Conservation (phyloP, 208 protist genomes). For the Crithidia expoeki region DNA sequence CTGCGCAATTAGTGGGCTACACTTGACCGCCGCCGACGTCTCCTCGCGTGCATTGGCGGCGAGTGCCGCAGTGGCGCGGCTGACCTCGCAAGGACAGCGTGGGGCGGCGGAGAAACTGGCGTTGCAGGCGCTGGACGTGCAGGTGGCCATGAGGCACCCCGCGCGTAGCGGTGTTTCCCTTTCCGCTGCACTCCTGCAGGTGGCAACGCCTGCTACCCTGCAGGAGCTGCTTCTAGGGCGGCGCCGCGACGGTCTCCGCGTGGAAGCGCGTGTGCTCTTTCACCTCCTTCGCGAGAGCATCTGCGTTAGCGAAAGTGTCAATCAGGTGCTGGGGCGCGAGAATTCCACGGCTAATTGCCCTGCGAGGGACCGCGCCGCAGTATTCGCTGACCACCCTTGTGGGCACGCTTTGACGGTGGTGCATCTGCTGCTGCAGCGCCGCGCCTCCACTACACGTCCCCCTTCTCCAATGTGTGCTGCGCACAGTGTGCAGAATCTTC, state of each 20-base stretch:
- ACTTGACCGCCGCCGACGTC: not conserved
- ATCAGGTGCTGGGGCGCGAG: not conserved
- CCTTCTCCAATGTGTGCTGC: not conserved
- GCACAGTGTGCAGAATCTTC: not conserved
- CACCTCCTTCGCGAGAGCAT: constrained; percentile 24
- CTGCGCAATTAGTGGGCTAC: not conserved
- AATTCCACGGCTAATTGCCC: not conserved
- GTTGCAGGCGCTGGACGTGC: constrained; percentile 1
- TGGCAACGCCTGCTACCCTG: constrained; percentile 7
- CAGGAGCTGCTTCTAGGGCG: constrained; percentile 14
- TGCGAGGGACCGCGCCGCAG: constrained; percentile 3
- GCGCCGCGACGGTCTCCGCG: constrained; percentile 2
- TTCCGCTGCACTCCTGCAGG: constrained; percentile 19
- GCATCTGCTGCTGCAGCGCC: constrained; percentile 25
- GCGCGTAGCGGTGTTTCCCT: constrained; percentile 8
- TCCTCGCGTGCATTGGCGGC: constrained; percentile 14
- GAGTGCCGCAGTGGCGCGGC: constrained; percentile 21
- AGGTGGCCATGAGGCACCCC: not conserved
- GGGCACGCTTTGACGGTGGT: constrained; percentile 29
- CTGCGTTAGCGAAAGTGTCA: not conserved
- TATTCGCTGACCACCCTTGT: constrained; percentile 26
- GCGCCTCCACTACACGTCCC: not conserved
- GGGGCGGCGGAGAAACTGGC: constrained; percentile 18
- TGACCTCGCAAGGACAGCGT: constrained; percentile 12
- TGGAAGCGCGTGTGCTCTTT: constrained; percentile 25